Base-by-base conservation (phyloP, 1,284 basidiomycete species). In the Trichosporon sp. region DNA sequence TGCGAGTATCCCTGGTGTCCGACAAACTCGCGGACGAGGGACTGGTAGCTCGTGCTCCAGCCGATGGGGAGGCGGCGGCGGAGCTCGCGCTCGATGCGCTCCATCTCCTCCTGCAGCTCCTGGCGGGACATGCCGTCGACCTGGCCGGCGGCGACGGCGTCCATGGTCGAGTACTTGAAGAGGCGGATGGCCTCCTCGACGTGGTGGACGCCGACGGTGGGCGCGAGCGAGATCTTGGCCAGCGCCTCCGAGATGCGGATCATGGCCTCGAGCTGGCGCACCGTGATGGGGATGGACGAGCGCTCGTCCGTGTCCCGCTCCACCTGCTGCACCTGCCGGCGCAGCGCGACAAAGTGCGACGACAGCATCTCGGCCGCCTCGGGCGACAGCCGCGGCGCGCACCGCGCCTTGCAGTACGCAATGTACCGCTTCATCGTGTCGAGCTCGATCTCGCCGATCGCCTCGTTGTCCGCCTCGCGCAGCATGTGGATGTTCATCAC, bases 401-500 rank as follows among this genome's bases (percentile, higher is more conserved):
- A 98, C 88, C 95, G 95, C 92, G 90, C 89, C 84, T 98, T 98
- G 87, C 93, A 96, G 82, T 93, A 99, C 12, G 94, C 89, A 72
- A 99, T 92, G 80, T 93, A 99, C 72, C 93, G 89, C 85, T 97
- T 98, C 97, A 99, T 99, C 85, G 94, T 95, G 79, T 98, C 95
- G 60, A 99, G 87, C 78, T 94, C 92, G 70, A 99, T 93, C 83
- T 99, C 97, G n/a, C 94, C 96, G 1, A 90, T 87, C 2, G 86
- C 86, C 66, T 92, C 88, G 69, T 86, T 88, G 70, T 87, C 86
- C 72, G 88, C 90, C 60, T 89, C 87, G 63, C 92, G 87, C 83
- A 96, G 96, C 94, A 98, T 98, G 82, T 99, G 97, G 67, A 98
- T 92, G 81, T 95, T 95, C 92, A 99, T 96, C 76, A 99, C 95